These are phyloP conservation scores for Hymenotorrendiella dingleyae DNA, from an alignment of 2,329 filamentous ascomycete genomes.

Conservation along the genomic window DNA sequence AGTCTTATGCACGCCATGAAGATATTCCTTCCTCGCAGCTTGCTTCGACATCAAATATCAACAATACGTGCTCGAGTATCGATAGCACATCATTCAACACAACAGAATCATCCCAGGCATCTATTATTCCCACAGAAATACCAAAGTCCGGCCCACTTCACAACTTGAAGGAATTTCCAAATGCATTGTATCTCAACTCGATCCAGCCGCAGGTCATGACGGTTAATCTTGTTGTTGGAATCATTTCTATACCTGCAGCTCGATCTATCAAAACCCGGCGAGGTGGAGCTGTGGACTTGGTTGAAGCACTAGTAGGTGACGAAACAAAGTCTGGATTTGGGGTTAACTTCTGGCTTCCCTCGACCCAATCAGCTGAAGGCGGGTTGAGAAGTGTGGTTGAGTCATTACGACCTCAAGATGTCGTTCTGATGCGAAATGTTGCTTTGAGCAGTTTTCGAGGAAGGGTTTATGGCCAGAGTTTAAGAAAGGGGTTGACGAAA, in stretches of 20 bases:
- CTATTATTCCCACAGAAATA: slow-evolving; percentile 15
- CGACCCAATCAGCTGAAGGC: slow-evolving; percentile 22
- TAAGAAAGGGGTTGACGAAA: slow-evolving; percentile 65
- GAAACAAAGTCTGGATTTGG: slow-evolving; percentile 76
- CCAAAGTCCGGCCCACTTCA: slow-evolving; percentile 40
- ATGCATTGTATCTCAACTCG: slow-evolving; percentile 54
- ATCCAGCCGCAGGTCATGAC: slow-evolving; percentile 78
- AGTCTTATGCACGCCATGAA: slow-evolving; percentile 68
- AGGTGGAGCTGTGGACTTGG: slow-evolving; percentile 55
- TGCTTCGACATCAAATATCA: slow-evolving; percentile 19
- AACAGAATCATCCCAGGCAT: slow-evolving; percentile 31
- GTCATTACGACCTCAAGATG: slow-evolving; percentile 61
- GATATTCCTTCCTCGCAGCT: slow-evolving; percentile 59
- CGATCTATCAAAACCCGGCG: slow-evolving; percentile 63
- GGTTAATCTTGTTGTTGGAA: slow-evolving; percentile 71
- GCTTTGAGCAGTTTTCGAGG: slow-evolving; percentile 69
- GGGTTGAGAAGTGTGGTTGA: slow-evolving; percentile 29
- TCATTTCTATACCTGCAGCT: slow-evolving; percentile 65
- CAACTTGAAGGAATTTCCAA: slow-evolving; percentile 65
- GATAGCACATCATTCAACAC: slow-evolving; percentile 31
- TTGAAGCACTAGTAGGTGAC: slow-evolving; percentile 78
- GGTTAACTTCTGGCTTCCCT: slow-evolving; percentile 75
- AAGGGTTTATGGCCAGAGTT: slow-evolving; percentile 77
- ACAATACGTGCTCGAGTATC: slow-evolving; percentile 22
- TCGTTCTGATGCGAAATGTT: slow-evolving; percentile 74